Evolutionary conservation across 2,329 filamentous ascomycete species (phyloP).

Genomic region (Cercospora sojina): DNA sequence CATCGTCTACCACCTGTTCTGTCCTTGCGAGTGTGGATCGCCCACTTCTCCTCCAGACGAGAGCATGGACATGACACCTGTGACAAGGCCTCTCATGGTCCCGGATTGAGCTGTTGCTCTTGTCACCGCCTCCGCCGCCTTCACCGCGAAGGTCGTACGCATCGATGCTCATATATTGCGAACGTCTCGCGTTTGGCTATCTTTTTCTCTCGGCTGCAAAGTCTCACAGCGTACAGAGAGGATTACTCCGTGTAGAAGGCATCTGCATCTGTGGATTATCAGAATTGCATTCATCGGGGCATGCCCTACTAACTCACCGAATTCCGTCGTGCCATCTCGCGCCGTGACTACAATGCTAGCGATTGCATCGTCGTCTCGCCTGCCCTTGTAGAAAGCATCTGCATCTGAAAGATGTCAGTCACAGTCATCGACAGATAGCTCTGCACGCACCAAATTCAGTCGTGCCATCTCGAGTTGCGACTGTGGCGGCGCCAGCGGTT

Average conservation of each 20-base stretch:
- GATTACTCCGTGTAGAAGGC: slow-evolving; percentile 9
- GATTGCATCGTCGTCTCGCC: neutral
- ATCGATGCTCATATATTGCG: neutral
- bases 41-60: neutral
- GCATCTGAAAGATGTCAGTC: slow-evolving; percentile 8
- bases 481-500: too few relatives aligned
- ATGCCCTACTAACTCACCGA: slow-evolving; percentile 1
- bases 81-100: neutral
- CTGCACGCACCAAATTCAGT: slow-evolving; percentile 15
- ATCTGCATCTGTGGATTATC: slow-evolving; percentile 11
- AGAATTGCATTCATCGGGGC: neutral
- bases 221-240: neutral
- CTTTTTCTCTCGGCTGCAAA: too few relatives aligned
- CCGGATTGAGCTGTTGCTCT: neutral
- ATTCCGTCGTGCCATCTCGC: slow-evolving; percentile 19
- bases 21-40: neutral
- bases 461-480: slow-evolving; percentile 13
- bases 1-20: neutral
- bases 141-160: neutral
- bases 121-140: neutral
- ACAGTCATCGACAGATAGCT: too few relatives aligned
- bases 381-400: slow-evolving; percentile 16
- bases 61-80: neutral
- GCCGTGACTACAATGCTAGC: neutral
- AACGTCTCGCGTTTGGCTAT: neutral